Conservation (phyloP, 768 basidiomycete genomes). For the Boletus eberwhitei region DNA sequence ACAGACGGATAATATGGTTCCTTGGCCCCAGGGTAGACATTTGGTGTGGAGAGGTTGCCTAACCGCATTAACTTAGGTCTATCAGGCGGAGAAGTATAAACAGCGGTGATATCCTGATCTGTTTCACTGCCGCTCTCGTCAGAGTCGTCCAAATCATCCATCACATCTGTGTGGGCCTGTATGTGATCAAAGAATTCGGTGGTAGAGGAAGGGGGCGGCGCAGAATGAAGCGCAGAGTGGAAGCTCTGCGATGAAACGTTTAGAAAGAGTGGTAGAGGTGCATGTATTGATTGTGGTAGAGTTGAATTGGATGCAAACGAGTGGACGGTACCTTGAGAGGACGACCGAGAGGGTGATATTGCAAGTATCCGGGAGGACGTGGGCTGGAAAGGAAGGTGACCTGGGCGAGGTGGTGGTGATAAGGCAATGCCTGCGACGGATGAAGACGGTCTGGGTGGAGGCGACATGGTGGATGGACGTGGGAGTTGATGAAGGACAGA, state of each 20-base stretch:
- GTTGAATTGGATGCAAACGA: slow-evolving; percentile 31
- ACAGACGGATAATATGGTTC: slow-evolving; percentile 35
- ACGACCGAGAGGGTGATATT: slow-evolving; percentile 19
- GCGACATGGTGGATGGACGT: slow-evolving; percentile 41
- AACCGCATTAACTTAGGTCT: slow-evolving; percentile 53
- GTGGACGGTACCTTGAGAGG: slow-evolving; percentile 31
- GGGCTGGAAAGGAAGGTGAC: slow-evolving; percentile 19
- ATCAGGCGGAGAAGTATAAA: slow-evolving; percentile 28
- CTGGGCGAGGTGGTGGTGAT: slow-evolving; percentile 46
- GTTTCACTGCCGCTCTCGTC: slow-evolving; percentile 42
- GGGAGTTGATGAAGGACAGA: slow-evolving; percentile 17
- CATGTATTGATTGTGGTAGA: slow-evolving; percentile 15
- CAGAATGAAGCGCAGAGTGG: slow-evolving; percentile 50
- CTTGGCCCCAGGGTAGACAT: slow-evolving; percentile 44
- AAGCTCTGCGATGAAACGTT: slow-evolving; percentile 45
- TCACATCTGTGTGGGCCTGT: slow-evolving; percentile 63
- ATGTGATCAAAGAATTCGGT: slow-evolving; percentile 75
- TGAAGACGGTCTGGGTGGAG: slow-evolving; percentile 61
- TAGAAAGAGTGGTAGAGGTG: slow-evolving; percentile 34
- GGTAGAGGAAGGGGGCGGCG: slow-evolving; percentile 62
- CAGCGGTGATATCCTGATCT: slow-evolving; percentile 34
- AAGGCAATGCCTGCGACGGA: slow-evolving; percentile 55
- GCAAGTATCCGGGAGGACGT: slow-evolving; percentile 16
- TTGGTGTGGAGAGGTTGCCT: slow-evolving; percentile 69
- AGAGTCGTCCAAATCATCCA: slow-evolving; percentile 70